A percentile compares a stretch with the other conserved stretches of the same genome.
phyloP scores from a whole-genome alignment of 345 rosid species.

The Noccaea caerulescens region DNA sequence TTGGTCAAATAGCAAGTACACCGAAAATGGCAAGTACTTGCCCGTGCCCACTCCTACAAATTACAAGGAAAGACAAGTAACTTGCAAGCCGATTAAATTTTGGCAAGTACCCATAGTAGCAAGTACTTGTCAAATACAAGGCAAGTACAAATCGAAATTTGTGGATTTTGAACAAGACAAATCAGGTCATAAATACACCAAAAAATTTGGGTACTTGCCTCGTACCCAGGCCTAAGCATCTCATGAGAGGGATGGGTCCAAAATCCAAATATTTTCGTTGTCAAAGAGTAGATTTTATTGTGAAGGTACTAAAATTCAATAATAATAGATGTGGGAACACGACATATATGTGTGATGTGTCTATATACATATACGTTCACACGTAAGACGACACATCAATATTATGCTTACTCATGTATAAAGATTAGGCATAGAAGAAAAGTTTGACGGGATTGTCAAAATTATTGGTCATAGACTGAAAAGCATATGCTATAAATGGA shows the following conservation, averaged over 20 bases:
- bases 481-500: conserved; percentile 37
- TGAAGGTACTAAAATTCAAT: conserved; percentile 23
- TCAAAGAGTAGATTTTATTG: conserved; percentile 16
- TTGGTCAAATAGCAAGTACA: too few relatives aligned
- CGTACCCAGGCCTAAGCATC: too few relatives aligned
- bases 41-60: too few relatives aligned
- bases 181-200: too few relatives aligned
- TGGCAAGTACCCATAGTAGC: too few relatives aligned
- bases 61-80: too few relatives aligned
- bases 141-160: too few relatives aligned
- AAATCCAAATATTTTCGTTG: conserved; percentile 31
- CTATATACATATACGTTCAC: conserved; percentile 18
- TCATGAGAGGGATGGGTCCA: not conserved
- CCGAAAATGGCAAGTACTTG: too few relatives aligned
- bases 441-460: conserved; percentile 35
- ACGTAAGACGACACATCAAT: conserved; percentile 30
- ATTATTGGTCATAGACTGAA: conserved; percentile 21
- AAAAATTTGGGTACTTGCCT: too few relatives aligned
- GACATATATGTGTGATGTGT: not conserved
- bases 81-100: too few relatives aligned
- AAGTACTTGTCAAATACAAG: too few relatives aligned
- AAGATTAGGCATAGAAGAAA: conserved; percentile 37
- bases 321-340: conserved; percentile 28
- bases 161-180: too few relatives aligned
- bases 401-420: conserved; percentile 8